phyloP scores from a whole-genome alignment of 371 early-diverging fungal species.

The Mucor piriformis region DNA sequence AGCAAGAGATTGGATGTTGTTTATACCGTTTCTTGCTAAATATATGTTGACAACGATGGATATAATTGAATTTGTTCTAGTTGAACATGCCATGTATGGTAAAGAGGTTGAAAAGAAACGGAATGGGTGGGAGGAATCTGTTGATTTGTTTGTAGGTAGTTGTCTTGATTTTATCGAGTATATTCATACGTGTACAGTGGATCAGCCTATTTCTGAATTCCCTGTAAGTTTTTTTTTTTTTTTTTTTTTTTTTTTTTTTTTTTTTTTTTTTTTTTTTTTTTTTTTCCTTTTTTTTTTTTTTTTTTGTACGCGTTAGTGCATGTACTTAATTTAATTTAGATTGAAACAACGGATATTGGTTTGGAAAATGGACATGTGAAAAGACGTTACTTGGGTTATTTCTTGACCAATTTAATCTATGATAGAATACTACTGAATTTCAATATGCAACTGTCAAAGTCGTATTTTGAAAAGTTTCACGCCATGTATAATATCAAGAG shows the following conservation, averaged over 20 bases:
- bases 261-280: neutral
- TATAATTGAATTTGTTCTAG: conserved; percentile 1
- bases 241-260: neutral
- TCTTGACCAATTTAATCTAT: conserved; percentile 1
- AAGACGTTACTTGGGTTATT: conserved; percentile 25
- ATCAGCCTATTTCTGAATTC: neutral
- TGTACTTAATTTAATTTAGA: too few relatives aligned
- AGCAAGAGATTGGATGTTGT: conserved; percentile 28
- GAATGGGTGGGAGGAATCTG: conserved; percentile 8
- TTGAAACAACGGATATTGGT: conserved; percentile 15
- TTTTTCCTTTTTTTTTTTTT: neutral
- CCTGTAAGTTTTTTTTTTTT: conserved; percentile 4
- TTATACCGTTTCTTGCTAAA: conserved; percentile 24
- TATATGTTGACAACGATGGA: conserved; percentile 3
- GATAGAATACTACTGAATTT: conserved; percentile 21
- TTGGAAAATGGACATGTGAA: conserved; percentile 19
- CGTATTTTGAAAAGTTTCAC: conserved; percentile 11
- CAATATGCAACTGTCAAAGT: conserved; percentile 21
- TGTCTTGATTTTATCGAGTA: conserved; percentile 26
- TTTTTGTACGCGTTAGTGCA: too few relatives aligned
- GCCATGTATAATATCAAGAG: neutral
- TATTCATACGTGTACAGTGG: conserved; percentile 12
- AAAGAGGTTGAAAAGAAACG: neutral
- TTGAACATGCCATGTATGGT: neutral
- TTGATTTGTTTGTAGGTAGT: neutral